These are phyloP conservation scores for Carallia brachiata DNA, from an alignment of 345 rosid species.

Conservation along the genomic window DNA sequence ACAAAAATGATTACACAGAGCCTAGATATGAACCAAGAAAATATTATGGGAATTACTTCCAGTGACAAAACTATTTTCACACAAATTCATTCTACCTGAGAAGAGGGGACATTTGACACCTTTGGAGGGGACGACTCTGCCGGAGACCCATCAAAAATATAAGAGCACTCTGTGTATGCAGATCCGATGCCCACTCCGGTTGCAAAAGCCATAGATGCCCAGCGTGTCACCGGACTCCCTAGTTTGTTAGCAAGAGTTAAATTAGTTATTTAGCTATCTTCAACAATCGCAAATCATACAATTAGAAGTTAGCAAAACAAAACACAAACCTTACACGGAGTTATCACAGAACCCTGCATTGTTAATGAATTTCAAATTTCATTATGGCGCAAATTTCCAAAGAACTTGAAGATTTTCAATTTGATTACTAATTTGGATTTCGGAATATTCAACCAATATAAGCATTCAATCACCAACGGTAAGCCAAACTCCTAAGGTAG, in stretches of 20 bases:
- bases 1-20: too few relatives aligned
- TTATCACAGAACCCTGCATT: too few relatives aligned
- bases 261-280: background rate
- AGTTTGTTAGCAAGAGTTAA: background rate
- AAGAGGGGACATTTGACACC: constrained; percentile 35
- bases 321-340: background rate
- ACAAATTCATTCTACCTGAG: constrained; percentile 39
- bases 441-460: too few relatives aligned
- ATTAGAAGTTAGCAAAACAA: background rate
- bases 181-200: constrained; percentile 96
- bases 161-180: constrained; percentile 76
- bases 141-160: constrained; percentile 52
- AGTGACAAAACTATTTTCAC: too few relatives aligned
- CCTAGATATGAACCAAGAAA: too few relatives aligned
- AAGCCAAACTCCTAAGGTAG: too few relatives aligned
- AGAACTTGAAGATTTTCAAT: too few relatives aligned
- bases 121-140: constrained; percentile 42
- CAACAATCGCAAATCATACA: background rate
- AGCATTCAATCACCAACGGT: too few relatives aligned
- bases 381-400: too few relatives aligned
- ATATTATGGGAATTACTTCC: background rate
- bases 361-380: too few relatives aligned
- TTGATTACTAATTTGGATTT: too few relatives aligned
- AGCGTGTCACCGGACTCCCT: constrained; percentile 88
- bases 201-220: constrained; percentile 98